phyloP scores from a whole-genome alignment of 495 filamentous ascomycete species.

The Aspergillus ostianus region DNA sequence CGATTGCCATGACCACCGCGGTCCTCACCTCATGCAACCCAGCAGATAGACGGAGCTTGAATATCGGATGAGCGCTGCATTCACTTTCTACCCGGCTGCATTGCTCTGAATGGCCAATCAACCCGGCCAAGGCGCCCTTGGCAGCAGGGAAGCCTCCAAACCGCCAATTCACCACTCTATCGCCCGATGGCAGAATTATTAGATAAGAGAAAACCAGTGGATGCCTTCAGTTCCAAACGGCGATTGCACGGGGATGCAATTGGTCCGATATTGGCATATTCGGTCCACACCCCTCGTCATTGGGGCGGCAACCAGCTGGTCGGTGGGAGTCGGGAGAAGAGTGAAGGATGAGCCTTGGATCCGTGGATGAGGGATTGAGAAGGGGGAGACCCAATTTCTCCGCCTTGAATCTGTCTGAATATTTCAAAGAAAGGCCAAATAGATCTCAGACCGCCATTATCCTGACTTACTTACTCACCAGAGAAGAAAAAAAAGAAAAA shows the following conservation, averaged over 20 bases:
- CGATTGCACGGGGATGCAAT: conserved; percentile 1
- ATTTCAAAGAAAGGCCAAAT: background rate
- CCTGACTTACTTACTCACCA: no score
- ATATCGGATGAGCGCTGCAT: background rate
- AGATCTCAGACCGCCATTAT: no score
- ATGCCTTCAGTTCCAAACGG: background rate
- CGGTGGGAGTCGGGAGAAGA: background rate
- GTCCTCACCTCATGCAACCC: background rate
- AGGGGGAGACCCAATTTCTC: no score
- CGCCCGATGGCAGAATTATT: background rate
- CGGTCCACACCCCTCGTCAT: conserved; percentile 11
- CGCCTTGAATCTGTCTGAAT: no score
- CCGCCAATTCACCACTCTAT: background rate
- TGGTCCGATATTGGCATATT: conserved; percentile 12
- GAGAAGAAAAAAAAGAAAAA: background rate
- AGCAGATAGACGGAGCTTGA: background rate
- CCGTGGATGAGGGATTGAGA: background rate
- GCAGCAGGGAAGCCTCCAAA: background rate
- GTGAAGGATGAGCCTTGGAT: background rate
- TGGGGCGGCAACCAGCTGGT: background rate
- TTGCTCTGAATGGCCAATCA: background rate
- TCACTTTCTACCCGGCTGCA: background rate
- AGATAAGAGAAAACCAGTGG: conserved; percentile 7
- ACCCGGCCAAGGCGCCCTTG: background rate
- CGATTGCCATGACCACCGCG: background rate